Base-by-base conservation (phyloP, 768 basidiomycete species). In the Agrocybe praecox region DNA sequence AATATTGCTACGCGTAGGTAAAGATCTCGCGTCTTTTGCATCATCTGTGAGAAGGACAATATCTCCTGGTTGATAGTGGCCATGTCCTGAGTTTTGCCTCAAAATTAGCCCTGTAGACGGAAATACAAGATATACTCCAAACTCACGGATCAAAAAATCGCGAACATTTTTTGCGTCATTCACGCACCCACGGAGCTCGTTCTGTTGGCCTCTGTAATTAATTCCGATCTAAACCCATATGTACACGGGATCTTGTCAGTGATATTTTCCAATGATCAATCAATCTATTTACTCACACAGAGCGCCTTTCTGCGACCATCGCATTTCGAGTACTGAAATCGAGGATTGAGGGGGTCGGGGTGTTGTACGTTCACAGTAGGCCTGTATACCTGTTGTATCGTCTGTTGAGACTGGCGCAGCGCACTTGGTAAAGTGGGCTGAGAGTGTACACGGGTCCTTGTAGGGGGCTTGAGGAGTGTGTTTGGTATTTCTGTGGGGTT, bases 221-320 rank as follows among this genome's bases (percentile, higher is more conserved):
- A 94, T 89, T 1, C 91, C 92, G 67, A 94, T 90, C 86, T 88
- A 24, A 15, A 44, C 10, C 12, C 14, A 7, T 1, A 45, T 22
- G 55, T 49, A n/a, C n/a, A n/a, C n/a, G n/a, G n/a, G n/a, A n/a
- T 34, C 49, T 52, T 24, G 26, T 52, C 45, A 60, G 49, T 46
- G 44, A 29, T 56, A 22, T 48, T 53, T 46, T 22, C 14, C 57
- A 14, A 14, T 43, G 32, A 29, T 50, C 6, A 19, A 24, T 33
- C 33, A 19, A 24, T 33, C 33, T n/a, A 45, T 26, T 34, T 21
- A 63, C 90, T 64, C 69, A 92, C 91, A 60, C 89, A 89, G 12
- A 97, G 74, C 0, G 93, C 95, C 71, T 90, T 95, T 72, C 86
- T 85, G 56, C 75, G 76, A 8, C 92, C 90, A 0, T 80, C 89